phyloP scores from a whole-genome alignment of 2,329 filamentous ascomycete genomes.

The Dothiorella sarmentorum region DNA sequence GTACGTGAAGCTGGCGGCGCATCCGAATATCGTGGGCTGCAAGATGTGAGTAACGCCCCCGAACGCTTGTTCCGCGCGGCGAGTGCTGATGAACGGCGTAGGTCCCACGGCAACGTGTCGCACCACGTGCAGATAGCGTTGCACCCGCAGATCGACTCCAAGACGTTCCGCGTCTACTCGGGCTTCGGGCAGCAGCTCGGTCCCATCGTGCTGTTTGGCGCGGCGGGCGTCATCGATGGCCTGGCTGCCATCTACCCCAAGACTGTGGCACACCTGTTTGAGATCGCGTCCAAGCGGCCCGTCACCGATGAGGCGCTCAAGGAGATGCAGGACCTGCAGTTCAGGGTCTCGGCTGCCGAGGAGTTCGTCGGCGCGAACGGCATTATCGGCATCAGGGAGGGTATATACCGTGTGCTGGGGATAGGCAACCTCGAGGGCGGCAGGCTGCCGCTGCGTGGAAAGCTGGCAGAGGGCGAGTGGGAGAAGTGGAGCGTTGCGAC shows the following conservation, averaged over 20 bases:
- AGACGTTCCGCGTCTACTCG: constrained; percentile 58
- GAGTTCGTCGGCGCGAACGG: constrained; percentile 56
- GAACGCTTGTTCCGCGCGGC: background rate
- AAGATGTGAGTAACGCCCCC: constrained; percentile 47
- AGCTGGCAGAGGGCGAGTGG: constrained; percentile 42
- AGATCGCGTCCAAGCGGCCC: constrained; percentile 34
- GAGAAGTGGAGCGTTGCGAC: constrained; percentile 10
- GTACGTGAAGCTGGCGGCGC: constrained; percentile 52
- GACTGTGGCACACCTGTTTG: constrained; percentile 54
- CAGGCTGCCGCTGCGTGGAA: constrained; percentile 56
- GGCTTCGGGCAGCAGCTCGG: constrained; percentile 61
- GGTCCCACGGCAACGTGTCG: constrained; percentile 59
- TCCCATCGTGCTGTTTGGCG: constrained; percentile 55
- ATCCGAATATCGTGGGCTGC: constrained; percentile 62
- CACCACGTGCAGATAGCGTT: constrained; percentile 55
- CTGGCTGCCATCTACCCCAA: constrained; percentile 60
- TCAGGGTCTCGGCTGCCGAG: constrained; percentile 55
- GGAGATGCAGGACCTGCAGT: constrained; percentile 55
- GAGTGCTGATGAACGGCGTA: background rate
- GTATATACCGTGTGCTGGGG: constrained; percentile 50
- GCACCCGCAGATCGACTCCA: constrained; percentile 57
- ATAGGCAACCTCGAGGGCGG: constrained; percentile 55
- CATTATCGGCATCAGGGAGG: constrained; percentile 60
- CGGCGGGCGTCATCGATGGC: constrained; percentile 60
- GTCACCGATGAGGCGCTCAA: constrained; percentile 31